Evolutionary conservation across 495 filamentous ascomycete species (phyloP), one percentile per base, ranked within the genome.

Genomic region (Penicillium soppii): DNA sequence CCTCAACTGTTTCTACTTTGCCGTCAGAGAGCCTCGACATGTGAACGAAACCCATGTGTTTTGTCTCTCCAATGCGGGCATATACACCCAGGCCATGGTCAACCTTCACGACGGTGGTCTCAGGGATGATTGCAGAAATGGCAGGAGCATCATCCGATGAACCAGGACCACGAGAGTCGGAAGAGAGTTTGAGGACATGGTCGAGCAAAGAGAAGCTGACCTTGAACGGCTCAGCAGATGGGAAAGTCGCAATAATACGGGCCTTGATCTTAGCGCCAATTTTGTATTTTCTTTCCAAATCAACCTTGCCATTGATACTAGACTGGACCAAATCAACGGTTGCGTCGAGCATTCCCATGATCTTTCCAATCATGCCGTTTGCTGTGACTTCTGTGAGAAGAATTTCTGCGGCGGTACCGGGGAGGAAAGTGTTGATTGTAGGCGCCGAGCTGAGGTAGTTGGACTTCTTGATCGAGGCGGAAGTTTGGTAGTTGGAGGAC

Each of bases 261-360:
- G 81, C 94, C 72, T 90, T 92, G 50, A 91, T 74, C 65, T 95
- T 96, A 26, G 83, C 83, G 47, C 92, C 92, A 80, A 70, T 72
- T 84, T 90, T 73, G 86, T 85, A 75, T 65, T 87, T 87, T 17
- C 84, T 84, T 52, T 80, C 81, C 35, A 95, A 61, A 51, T 89
- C 84, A 38, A 83, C 74, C 43, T 77, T 79, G 20, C 56, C 83
- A 12, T 83, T 82, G 40, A 81, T 83, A 42, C 90, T 89, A 13
- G 89, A 92, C 60, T 98, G 94, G 20, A 96, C 81, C 19, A 94
- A 61, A 65, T 98, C 94, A 5, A 90, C 89, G 10, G 91, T 96
- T 9, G 88, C 85, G 70, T 96, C 88, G 44, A 98, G 67, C 68
- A 88, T 80, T 7, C 94, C 94, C 87, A 97, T 95, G 23, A 97